A percentile compares a stretch with the other conserved stretches of the same genome.
Conservation (phyloP, 2,329 filamentous ascomycete species). For the Fonsecaea pedrosoi region DNA sequence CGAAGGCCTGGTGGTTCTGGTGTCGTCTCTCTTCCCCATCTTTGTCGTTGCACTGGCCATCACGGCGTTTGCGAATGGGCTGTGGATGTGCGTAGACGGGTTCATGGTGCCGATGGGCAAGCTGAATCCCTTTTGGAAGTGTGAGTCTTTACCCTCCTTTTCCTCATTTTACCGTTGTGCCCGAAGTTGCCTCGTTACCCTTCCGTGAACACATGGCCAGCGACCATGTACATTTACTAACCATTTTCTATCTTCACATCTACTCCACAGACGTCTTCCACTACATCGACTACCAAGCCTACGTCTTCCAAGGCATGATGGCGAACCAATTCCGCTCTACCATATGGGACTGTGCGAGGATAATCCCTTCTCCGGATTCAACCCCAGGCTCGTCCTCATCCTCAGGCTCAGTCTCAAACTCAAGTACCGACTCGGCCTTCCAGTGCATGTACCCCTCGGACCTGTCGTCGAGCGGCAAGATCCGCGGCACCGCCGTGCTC, state of each 20-base stretch:
- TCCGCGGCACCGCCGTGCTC: conserved; percentile 74
- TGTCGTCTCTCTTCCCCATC: conserved; percentile 74
- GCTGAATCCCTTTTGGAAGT: conserved; percentile 80
- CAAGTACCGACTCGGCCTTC: conserved; percentile 48
- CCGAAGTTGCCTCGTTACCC: neutral
- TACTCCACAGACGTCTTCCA: conserved; percentile 69
- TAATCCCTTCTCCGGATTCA: too few species aligned
- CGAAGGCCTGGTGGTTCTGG: conserved; percentile 79
- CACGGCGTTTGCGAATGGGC: conserved; percentile 82
- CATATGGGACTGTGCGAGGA: conserved; percentile 64
- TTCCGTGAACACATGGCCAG: too few species aligned
- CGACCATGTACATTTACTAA: too few species aligned
- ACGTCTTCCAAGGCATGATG: conserved; percentile 93
- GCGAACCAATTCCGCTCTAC: conserved; percentile 78
- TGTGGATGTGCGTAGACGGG: conserved; percentile 87
- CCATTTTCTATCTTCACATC: too few species aligned
- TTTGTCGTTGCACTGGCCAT: conserved; percentile 81
- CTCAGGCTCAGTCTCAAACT: too few species aligned
- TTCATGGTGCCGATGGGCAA: conserved; percentile 77
- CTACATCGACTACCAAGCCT: conserved; percentile 80
- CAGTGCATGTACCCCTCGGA: conserved; percentile 74
- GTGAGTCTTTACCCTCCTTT: conserved; percentile 14
- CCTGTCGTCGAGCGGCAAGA: conserved; percentile 69
- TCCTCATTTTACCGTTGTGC: neutral
- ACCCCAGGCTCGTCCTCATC: too few species aligned